Evolutionary conservation across 257 asterid genomes (phyloP).

Genomic region (Capsicum chinense): DNA sequence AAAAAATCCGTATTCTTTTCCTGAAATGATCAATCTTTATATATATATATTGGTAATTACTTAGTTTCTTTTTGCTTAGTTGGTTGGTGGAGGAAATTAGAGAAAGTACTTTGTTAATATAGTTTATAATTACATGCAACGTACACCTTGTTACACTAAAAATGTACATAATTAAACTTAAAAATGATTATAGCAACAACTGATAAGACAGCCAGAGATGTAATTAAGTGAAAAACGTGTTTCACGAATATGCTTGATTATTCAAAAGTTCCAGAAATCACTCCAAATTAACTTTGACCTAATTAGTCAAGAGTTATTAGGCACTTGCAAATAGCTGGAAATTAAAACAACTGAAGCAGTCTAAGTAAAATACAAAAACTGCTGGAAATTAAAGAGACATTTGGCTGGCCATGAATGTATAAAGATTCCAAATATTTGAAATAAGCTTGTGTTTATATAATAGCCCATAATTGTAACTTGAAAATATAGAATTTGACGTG

Average conservation of each 20-base stretch:
- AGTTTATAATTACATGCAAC: background rate
- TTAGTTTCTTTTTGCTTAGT: background rate
- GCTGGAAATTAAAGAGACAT: background rate
- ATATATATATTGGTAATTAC: background rate
- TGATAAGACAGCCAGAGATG: background rate
- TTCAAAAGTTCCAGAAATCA: background rate
- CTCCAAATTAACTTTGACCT: background rate
- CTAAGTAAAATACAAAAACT: background rate
- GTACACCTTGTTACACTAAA: background rate
- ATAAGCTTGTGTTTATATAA: background rate
- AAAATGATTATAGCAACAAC: background rate
- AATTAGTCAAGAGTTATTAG: background rate
- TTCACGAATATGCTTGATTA: conserved; percentile 2
- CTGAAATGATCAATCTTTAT: background rate
- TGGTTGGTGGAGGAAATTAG: background rate
- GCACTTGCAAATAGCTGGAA: background rate
- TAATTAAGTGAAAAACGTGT: background rate
- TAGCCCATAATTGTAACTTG: background rate
- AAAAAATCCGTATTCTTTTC: background rate
- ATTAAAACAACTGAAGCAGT: too few relatives aligned
- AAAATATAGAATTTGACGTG: background rate
- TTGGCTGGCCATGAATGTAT: background rate
- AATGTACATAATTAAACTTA: background rate
- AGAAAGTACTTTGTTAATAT: background rate
- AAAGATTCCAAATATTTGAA: background rate